A percentile compares a stretch with the other conserved stretches of the same genome.
Evolutionary conservation across 2,329 filamentous ascomycete genomes (phyloP).

Genomic region (Xylariaceae sp.): DNA sequence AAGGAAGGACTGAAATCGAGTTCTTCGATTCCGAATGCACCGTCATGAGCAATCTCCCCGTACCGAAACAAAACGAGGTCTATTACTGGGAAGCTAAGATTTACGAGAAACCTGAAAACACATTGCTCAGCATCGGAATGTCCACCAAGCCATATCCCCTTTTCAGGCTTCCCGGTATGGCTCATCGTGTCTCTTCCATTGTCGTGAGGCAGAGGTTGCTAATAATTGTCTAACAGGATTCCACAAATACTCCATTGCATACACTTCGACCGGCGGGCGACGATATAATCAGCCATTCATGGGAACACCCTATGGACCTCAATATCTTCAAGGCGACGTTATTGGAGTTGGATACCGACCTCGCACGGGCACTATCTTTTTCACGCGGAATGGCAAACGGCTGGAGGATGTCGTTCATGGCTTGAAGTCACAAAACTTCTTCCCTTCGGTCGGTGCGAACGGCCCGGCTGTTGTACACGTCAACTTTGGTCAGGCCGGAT

Average conservation of each 20-base stretch:
- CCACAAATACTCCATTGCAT: constrained; percentile 90
- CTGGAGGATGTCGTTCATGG: constrained; percentile 92
- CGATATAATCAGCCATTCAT: constrained; percentile 91
- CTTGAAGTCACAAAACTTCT: constrained; percentile 92
- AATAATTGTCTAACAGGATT: constrained; percentile 54
- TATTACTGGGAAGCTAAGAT: constrained; percentile 99
- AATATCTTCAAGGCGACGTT: constrained; percentile 88
- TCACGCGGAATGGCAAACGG: constrained; percentile 96
- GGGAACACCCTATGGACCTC: constrained; percentile 74
- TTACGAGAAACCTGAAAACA: constrained; percentile 91
- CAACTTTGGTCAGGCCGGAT: constrained; percentile 96
- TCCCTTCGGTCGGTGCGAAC: constrained; percentile 94
- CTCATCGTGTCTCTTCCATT: constrained; percentile 31
- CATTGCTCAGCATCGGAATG: constrained; percentile 85
- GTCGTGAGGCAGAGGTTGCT: constrained; percentile 1
- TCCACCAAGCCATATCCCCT: constrained; percentile 95
- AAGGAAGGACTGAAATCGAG: constrained; percentile 93
- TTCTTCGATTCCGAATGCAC: constrained; percentile 98
- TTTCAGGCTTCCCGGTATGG: constrained; percentile 85
- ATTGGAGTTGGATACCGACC: constrained; percentile 94
- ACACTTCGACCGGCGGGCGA: constrained; percentile 80
- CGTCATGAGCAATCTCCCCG: constrained; percentile 92
- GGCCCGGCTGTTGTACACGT: constrained; percentile 91
- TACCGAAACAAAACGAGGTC: constrained; percentile 98
- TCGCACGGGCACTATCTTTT: constrained; percentile 91